Percentiles rank a stretch among this genome's conserved stretches.
phyloP scores from a whole-genome alignment of 805 yeast species.

The Wickerhamiella kazuoi region DNA sequence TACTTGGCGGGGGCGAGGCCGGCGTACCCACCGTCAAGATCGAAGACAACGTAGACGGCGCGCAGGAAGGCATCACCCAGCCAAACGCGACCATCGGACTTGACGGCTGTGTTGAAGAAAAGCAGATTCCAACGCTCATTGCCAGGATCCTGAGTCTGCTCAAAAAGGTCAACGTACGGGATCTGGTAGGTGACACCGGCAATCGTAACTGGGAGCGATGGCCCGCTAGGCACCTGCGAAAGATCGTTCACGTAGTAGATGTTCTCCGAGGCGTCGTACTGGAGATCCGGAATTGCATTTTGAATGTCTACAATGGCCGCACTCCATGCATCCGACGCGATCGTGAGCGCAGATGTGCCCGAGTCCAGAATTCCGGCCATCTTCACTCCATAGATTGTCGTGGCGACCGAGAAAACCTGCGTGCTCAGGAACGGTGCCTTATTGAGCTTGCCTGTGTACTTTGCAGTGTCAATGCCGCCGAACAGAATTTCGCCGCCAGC shows the following conservation, averaged over 20 bases:
- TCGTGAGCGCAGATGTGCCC: background rate
- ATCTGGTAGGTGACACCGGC: background rate
- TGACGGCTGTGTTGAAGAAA: background rate
- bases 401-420: background rate
- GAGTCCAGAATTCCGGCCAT: background rate
- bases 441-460: slow-evolving; percentile 32
- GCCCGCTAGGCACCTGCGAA: background rate
- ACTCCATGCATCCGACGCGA: background rate
- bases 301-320: background rate
- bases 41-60: background rate
- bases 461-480: slow-evolving; percentile 53
- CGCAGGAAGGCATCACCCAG: background rate
- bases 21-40: background rate
- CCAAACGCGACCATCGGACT: background rate
- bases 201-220: background rate
- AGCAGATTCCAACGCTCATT: background rate
- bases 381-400: background rate
- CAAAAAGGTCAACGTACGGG: background rate
- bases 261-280: too few species aligned
- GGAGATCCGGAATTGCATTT: background rate
- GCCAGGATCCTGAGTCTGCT: background rate
- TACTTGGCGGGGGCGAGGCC: background rate
- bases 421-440: slow-evolving; percentile 6
- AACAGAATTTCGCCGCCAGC: slow-evolving; percentile 36
- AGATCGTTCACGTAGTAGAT: background rate